Base-by-base conservation (phyloP, 805 yeast species). In the Barnettozyma populi region DNA sequence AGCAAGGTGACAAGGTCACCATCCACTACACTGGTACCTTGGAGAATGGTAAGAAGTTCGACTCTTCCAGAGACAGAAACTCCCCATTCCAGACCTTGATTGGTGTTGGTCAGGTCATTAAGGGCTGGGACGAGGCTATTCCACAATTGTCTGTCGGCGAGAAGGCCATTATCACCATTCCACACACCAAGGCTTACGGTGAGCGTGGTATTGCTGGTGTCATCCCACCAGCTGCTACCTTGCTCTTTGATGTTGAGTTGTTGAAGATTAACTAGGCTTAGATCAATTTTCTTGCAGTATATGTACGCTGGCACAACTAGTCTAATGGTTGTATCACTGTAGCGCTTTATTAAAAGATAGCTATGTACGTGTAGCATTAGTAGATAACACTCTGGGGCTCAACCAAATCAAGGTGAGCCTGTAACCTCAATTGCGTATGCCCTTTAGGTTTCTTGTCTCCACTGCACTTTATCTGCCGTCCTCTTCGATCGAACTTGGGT, bases 11-110 rank as follows among this genome's bases (percentile, higher is more conserved):
- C 72, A 71, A 75, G 55, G 94, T 92, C 57, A 84, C 97, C 55
- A 92, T 92, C 65, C 97, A 92, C 74, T 92, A 92, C 80, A 85
- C 87, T 45, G 98, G 98, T 61, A 90, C 96, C 49, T 78, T 92
- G 65, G 95, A 88, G 70, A 86, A 87, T 70, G 98, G 98, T 62
- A 89, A 87, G 75, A 88, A 88, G 73, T 92, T 92, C 66, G 98
- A 92, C 70, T 88, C 97, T 46, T 90, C 97, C 48, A 79, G 90
- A 60, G 96, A 89, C 76, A 84, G 97, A 73, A 94, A 94, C 64
- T 81, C 85, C 69, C 97, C 98, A 57, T 92, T 92, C 83, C 92
- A 88, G 69, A 86, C 95, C 69, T 72, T 75, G 71, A 88, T 92
- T 65, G 97, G 98, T 69, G 95, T 87, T 57, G 97, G 97, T 56